A percentile compares a stretch with the other conserved stretches of the same genome.
These are phyloP conservation scores for Nannochloris sp. DNA, from an alignment of 139 green algal species.

Conservation along the genomic window DNA sequence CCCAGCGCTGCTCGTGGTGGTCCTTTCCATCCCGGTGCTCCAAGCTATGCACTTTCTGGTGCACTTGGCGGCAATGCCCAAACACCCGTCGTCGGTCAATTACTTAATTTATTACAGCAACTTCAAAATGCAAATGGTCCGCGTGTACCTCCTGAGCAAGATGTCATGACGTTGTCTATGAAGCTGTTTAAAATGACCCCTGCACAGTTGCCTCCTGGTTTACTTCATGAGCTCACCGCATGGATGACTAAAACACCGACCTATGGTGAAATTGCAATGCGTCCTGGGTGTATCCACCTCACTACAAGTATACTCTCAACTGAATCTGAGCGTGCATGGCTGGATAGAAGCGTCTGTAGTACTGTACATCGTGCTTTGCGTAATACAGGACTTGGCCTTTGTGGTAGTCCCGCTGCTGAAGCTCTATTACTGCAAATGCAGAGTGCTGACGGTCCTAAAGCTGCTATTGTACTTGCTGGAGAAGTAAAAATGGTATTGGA, in stretches of 20 bases:
- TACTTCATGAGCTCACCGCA: conserved; percentile 12
- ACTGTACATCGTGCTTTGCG: background rate
- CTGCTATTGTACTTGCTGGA: background rate
- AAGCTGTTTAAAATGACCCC: background rate
- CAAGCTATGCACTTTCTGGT: conserved; percentile 17
- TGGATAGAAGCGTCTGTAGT: background rate
- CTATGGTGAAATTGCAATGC: background rate
- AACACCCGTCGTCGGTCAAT: background rate
- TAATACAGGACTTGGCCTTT: background rate
- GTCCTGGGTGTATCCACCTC: background rate
- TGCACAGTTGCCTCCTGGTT: conserved; percentile 5
- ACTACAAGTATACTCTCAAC: background rate
- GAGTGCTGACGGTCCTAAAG: background rate
- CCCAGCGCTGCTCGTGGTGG: no score
- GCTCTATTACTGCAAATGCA: background rate
- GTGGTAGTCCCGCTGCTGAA: no score
- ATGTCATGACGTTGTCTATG: background rate
- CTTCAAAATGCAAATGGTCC: background rate
- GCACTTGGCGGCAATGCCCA: no score
- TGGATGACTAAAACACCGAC: conserved; percentile 12
- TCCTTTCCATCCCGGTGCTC: background rate
- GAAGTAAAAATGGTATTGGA: background rate
- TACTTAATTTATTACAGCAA: background rate
- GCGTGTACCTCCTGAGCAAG: background rate
- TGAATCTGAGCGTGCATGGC: background rate